Evolutionary conservation across 2,329 filamentous ascomycete species (phyloP).

Genomic region (Exophiala spinifera): DNA sequence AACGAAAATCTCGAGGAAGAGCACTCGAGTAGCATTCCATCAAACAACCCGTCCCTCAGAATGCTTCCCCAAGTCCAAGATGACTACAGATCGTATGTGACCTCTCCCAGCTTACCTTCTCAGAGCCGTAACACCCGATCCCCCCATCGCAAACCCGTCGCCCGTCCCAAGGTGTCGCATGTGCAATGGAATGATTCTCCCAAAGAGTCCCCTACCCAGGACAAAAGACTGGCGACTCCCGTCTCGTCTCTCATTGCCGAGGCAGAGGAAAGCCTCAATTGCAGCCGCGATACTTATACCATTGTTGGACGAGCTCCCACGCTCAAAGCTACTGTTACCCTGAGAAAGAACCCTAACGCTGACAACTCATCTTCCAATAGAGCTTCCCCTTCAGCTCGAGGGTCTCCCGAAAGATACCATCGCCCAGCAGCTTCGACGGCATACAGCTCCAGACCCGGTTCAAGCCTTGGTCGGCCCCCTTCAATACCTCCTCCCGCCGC

Average conservation of each 20-base stretch:
- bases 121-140: constrained; percentile 12
- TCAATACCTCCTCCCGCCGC: constrained; percentile 41
- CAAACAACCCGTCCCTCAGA: constrained; percentile 44
- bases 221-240: constrained; percentile 20
- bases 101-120: constrained; percentile 19
- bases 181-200: constrained; percentile 24
- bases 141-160: constrained; percentile 26
- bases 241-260: constrained; percentile 26
- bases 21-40: constrained; percentile 32
- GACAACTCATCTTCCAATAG: constrained; percentile 29
- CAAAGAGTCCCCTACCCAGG: constrained; percentile 6
- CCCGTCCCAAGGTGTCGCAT: constrained; percentile 16
- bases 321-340: constrained; percentile 29
- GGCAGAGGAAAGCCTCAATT: constrained; percentile 18
- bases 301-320: constrained; percentile 24
- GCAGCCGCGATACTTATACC: constrained; percentile 15
- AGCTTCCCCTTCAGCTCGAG: constrained; percentile 27
- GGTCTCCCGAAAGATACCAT: constrained; percentile 33
- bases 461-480: constrained; percentile 42
- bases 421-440: constrained; percentile 34
- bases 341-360: constrained; percentile 26
- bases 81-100: constrained; percentile 42
- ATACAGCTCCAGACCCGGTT: constrained; percentile 40
- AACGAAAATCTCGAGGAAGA: constrained; percentile 32
- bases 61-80: constrained; percentile 42